These are phyloP conservation scores for Cymbidium sinense DNA, from an alignment of 106 monocot species.

Conservation along the genomic window DNA sequence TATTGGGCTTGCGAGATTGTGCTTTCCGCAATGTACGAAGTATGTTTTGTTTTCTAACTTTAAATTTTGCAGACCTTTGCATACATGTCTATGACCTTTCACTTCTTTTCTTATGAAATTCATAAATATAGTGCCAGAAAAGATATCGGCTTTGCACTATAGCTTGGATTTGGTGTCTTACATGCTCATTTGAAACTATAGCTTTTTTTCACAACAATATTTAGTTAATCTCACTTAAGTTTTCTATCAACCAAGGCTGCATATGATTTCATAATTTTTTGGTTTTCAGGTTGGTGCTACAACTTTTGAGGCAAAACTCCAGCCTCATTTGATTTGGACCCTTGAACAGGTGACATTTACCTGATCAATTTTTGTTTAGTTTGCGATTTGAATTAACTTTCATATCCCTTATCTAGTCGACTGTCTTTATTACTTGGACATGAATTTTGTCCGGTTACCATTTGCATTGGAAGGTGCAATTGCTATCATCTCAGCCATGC, in stretches of 20 bases:
- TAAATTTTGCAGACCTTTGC: not conserved
- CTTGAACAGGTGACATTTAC: slow-evolving; percentile 62
- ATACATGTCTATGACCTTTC: not conserved
- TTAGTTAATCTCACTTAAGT: not conserved
- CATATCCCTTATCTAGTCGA: not conserved
- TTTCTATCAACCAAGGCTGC: not conserved
- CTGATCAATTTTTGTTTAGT: not conserved
- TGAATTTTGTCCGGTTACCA: not conserved
- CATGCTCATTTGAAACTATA: not conserved
- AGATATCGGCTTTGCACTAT: not conserved
- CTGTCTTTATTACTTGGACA: not conserved
- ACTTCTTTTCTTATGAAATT: not conserved
- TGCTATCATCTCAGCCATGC: not conserved
- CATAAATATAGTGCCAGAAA: not conserved
- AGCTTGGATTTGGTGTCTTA: not conserved
- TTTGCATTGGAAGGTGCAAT: not conserved
- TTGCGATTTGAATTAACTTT: not conserved
- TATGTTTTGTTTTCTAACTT: not conserved
- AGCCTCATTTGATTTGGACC: slow-evolving; percentile 75
- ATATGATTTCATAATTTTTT: not conserved
- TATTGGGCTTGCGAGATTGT: not conserved
- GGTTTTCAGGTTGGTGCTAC: slow-evolving; percentile 57
- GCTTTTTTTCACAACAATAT: not conserved
- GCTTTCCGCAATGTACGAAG: not conserved
- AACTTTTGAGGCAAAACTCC: slow-evolving; percentile 74